Base-by-base conservation (phyloP, 768 basidiomycete genomes). In the Mycena latifolia region DNA sequence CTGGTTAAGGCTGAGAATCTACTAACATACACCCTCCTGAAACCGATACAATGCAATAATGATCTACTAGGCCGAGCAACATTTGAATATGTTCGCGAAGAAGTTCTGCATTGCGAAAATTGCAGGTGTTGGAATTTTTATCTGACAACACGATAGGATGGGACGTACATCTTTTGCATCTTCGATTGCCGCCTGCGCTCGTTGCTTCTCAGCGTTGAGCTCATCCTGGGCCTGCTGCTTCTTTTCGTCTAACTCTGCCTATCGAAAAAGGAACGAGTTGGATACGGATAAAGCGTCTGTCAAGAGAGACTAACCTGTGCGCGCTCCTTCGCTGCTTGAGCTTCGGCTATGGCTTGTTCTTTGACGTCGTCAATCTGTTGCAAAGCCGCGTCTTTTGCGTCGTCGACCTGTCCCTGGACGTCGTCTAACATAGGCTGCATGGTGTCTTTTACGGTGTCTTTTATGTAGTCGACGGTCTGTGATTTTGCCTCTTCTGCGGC, bases 351-450 rank as follows among this genome's bases (percentile, higher is more conserved):
- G 17, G 72, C 77, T 46, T 76, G 67, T 25, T 72, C 73, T 53
- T 73, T 75, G 2, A 73, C 75, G 12, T 75, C 71, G n/a, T 67
- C 61, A n/a, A 63, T 55, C 41, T 50, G 54, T 5, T 45, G 74
- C 71, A 76, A 67, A 14, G 72, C 77, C 46, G 75, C 66, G 25
- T 72, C 74, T 51, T 74, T 76, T 2, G 73, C 74, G 18, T 75
- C 71, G n/a, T 74, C 74, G 27, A 76, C 59, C 46, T 76, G 65
- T 27, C 72, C 55, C 35, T 63, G 55, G 10, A 55, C 55, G 39
- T 41, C 55, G 47, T 63, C 62, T 15, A 63, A 1, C 37, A 55
- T 54, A 20, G 61, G 73, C 48, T 71, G 67, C 8, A 56, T 66
- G 48, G 71, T 56, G n/a, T 73, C 74, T 35, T 62, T 64, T 14